Evolutionary conservation across 2,329 filamentous ascomycete genomes (phyloP), one percentile per base, ranked within the genome.

Genomic region (Leptographium flavum): DNA sequence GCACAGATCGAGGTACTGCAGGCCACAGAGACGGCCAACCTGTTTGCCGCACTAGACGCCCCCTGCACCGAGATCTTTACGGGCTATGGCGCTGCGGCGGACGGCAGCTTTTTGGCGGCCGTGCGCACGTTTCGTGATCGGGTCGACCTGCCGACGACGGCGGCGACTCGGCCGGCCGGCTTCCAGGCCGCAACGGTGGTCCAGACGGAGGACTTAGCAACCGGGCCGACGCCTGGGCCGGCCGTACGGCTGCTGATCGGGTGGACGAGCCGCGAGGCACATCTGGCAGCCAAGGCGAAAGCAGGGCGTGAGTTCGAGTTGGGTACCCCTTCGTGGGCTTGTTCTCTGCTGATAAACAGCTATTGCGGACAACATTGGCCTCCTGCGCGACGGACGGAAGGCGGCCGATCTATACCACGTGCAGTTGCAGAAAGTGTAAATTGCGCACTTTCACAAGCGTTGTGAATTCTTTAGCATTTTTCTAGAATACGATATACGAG

Each of bases 61-160:
- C 52, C 54, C 2, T 48, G 48, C 35, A 56, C 54, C 7, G 55
- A 56, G 48, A 43, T 55, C 4, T 56, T 55, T 35, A 54, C 54
- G 13, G 52, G 50, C 28, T 56, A 50, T 47, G 52, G 50, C n/a
- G 48, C 47, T 6, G 45, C 50, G 44, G 38, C 49, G 3, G 48
- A 45, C 11, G 42, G 14, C 10, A 56, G 13, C 10, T 57, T 53
- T 37, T 42, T 27, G n/a, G 51, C 31, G 14, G 47, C 52, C 11
- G 43, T 48, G 28, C 45, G 27, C 11, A 27, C 37, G 43, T 56
- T 56, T 39, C 37, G 45, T 19, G 35, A n/a, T 8, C 35, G 14
- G 1, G 32, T 55, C 8, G 47, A 53, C 10, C 28, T 31, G 28
- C 27, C 39, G 2, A 46, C 9, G 6, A 15, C 23, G 14, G 14